Evolutionary conservation across 345 rosid genomes (phyloP), one percentile per base, ranked within the genome.

Genomic region (Viola odorata): DNA sequence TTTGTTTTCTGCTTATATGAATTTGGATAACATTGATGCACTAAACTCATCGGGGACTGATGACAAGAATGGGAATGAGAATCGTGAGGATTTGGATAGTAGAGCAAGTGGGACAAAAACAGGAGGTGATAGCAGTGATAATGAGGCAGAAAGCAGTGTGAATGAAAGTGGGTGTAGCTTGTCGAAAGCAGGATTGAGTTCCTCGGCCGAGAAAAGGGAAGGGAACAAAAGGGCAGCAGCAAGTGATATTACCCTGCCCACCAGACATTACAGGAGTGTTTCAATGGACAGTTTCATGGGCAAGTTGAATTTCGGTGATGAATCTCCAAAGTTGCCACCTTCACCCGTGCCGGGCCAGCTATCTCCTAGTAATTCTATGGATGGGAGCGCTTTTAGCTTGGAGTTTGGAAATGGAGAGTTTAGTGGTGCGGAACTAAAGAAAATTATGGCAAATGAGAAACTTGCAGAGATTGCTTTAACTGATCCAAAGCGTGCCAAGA

Each of bases 221-320:
- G 89, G 95, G 51, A 65, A 77, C 32, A 92, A 94, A 79, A 85
- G 97, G 73, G 76, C 81, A 62, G 97, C 95, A 0, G 96, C 79
- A 14, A 87, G 78, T 13, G 99, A 90, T 51, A 80, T 90, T 66
- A 81, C 90, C 77, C 82, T 90, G 13, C 74, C 88, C 1, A 55
- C 68, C 51, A 79, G 96, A 65, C 99, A 94, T 72, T 88, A 68
- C 66, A 80, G 99, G 77, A 94, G 99, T 80, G 79, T 90, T 68
- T 94, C 99, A 6, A 87, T 87, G 76, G 99, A 94, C 69, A 94
- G 97, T 76, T 88, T 90, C 68, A 87, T 90, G 85, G 96, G 72
- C 14, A 86, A 83, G 75, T 61, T 90, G 77, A 83, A 84, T 61
- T 84, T 90, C 13, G 82, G 81, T 1, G 91, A 86, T 3, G 98